Conservation (phyloP, 2,329 filamentous ascomycete genomes). For the Tolypocladium guangdongense region DNA sequence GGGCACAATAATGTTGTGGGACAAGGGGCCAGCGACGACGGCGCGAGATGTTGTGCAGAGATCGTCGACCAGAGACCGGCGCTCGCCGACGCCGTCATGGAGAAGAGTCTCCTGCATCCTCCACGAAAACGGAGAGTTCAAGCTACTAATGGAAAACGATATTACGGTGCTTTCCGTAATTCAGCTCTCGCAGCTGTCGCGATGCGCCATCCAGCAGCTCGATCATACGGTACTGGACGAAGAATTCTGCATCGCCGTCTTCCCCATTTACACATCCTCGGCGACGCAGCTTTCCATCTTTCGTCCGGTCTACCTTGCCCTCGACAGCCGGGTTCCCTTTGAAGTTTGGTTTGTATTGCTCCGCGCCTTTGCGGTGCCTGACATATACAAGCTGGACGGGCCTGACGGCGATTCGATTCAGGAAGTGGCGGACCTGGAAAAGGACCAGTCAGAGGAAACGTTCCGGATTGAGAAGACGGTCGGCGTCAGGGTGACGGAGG, state of each 20-base stretch:
- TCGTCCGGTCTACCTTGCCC: slow-evolving; percentile 77
- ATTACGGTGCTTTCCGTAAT: slow-evolving; percentile 70
- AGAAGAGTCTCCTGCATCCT: slow-evolving; percentile 83
- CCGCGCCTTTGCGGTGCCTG: slow-evolving; percentile 82
- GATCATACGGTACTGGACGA: slow-evolving; percentile 85
- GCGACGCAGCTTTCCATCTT: slow-evolving; percentile 65
- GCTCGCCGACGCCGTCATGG: slow-evolving; percentile 56
- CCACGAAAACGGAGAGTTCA: slow-evolving; percentile 90
- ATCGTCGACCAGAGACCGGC: slow-evolving; percentile 45
- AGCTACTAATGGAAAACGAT: slow-evolving; percentile 79
- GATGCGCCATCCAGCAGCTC: slow-evolving; percentile 81
- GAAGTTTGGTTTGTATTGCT: slow-evolving; percentile 95
- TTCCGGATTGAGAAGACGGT: slow-evolving; percentile 54
- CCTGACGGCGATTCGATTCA: slow-evolving; percentile 30
- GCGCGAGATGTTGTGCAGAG: slow-evolving; percentile 45
- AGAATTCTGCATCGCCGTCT: slow-evolving; percentile 90
- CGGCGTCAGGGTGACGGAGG: slow-evolving; percentile 47
- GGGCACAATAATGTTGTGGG: slow-evolving; percentile 83
- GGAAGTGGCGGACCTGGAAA: slow-evolving; percentile 27
- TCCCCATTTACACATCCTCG: slow-evolving; percentile 77
- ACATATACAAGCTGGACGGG: slow-evolving; percentile 62
- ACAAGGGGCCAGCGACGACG: slow-evolving; percentile 53
- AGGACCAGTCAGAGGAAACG: slow-evolving; percentile 34
- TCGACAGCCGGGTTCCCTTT: slow-evolving; percentile 82
- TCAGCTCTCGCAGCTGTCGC: slow-evolving; percentile 77